Evolutionary conservation across 768 basidiomycete species (phyloP).

Genomic region (Inosperma sp.): DNA sequence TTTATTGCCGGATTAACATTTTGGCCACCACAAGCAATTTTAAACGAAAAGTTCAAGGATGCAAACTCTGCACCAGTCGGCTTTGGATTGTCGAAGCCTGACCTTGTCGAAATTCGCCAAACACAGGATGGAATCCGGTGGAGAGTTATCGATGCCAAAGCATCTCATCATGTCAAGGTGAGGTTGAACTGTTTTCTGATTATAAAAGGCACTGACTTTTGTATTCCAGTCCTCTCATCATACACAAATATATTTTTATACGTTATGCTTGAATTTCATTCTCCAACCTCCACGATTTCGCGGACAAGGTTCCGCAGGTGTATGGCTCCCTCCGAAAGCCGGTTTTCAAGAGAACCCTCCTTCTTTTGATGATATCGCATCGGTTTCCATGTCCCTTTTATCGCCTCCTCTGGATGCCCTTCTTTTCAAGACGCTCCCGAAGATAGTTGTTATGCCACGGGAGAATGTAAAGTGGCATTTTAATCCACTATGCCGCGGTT

Average conservation of each 20-base stretch:
- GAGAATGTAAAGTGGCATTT: slow-evolving; percentile 43
- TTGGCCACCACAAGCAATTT: slow-evolving; percentile 35
- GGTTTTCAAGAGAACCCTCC: slow-evolving; percentile 31
- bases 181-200: neutral
- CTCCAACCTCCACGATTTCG: slow-evolving; percentile 33
- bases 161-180: slow-evolving; percentile 45
- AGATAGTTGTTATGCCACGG: slow-evolving; percentile 31
- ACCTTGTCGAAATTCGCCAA: slow-evolving; percentile 43
- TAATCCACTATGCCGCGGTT: slow-evolving; percentile 45
- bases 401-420: slow-evolving; percentile 39
- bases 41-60: slow-evolving; percentile 32
- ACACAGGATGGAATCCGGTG: slow-evolving; percentile 32
- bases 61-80: slow-evolving; percentile 30
- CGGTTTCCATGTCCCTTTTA: slow-evolving; percentile 36
- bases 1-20: slow-evolving; percentile 43
- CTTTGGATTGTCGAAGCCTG: slow-evolving; percentile 47
- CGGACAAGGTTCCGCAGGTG: slow-evolving; percentile 33
- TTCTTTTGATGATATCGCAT: slow-evolving; percentile 37
- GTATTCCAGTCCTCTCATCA: slow-evolving; percentile 43
- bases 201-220: neutral
- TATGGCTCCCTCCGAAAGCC: slow-evolving; percentile 45
- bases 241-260: slow-evolving; percentile 50
- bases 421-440: slow-evolving; percentile 41
- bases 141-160: slow-evolving; percentile 50
- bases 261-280: slow-evolving; percentile 38